phyloP scores from a whole-genome alignment of 495 filamentous ascomycete species.

The Podospora pseudocomata region DNA sequence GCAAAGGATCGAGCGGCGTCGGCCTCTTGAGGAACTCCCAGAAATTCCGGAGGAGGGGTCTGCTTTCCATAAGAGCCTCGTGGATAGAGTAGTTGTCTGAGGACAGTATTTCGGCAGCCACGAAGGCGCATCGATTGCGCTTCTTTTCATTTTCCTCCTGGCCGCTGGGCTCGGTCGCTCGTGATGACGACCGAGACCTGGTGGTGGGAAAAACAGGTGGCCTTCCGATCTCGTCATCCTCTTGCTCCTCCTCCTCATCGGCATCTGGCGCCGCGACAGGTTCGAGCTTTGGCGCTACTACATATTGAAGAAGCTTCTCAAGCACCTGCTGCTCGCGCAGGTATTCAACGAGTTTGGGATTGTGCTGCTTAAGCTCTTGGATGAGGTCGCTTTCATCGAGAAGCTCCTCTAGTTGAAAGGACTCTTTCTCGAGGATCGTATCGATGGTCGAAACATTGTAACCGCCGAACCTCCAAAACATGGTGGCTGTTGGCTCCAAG shows the following conservation, averaged over 20 bases:
- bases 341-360: conserved; percentile 95
- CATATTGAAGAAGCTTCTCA: conserved; percentile 84
- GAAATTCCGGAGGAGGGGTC: conserved; percentile 69
- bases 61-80: conserved; percentile 86
- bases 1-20: conserved; percentile 80
- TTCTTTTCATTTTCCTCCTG: conserved; percentile 79
- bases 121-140: conserved; percentile 83
- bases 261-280: conserved; percentile 59
- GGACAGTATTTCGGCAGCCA: conserved; percentile 88
- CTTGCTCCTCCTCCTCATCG: conserved; percentile 53
- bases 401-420: conserved; percentile 91
- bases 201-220: conserved; percentile 43
- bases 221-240: conserved; percentile 49
- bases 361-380: conserved; percentile 96
- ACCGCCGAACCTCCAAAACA: conserved; percentile 99
- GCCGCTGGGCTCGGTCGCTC: conserved; percentile 34
- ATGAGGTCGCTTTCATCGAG: conserved; percentile 94
- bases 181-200: conserved; percentile 40
- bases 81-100: conserved; percentile 96
- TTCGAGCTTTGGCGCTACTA: conserved; percentile 68
- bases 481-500: conserved; percentile 48
- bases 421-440: conserved; percentile 89
- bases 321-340: conserved; percentile 84
- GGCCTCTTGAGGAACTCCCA: conserved; percentile 84
- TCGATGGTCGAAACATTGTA: conserved; percentile 97